Percentiles rank a stretch among this genome's conserved stretches.
Conservation (phyloP, 2,329 filamentous ascomycete species). For the Colletotrichum eleusines region DNA sequence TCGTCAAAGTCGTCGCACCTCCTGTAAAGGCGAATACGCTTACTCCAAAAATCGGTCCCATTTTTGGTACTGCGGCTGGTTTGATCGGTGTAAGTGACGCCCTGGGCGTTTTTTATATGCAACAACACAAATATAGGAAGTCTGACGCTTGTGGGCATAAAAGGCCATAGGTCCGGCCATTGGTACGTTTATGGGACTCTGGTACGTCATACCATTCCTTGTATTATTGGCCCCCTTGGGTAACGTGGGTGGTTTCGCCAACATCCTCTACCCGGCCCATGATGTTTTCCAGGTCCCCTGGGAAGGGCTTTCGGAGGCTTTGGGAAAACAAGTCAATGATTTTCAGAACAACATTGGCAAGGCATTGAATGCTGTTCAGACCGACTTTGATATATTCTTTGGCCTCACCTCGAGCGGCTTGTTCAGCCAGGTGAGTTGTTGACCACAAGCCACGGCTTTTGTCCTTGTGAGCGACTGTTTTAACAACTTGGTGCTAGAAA, state of each 20-base stretch:
- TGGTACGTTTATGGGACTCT: not conserved
- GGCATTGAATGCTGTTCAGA: conserved; percentile 21
- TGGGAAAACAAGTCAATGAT: conserved; percentile 5
- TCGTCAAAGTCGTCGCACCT: conserved; percentile 15
- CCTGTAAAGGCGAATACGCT: not conserved
- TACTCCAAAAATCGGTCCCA: conserved; percentile 2
- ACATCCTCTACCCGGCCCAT: not conserved
- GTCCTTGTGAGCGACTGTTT: too few relatives aligned
- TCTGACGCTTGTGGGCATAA: not conserved
- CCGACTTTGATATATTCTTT: conserved; percentile 15
- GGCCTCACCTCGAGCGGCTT: not conserved
- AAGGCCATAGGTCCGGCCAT: not conserved
- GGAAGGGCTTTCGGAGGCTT: conserved; percentile 2
- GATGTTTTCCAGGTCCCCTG: not conserved
- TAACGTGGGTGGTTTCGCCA: conserved; percentile 9
- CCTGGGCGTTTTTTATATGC: too few relatives aligned
- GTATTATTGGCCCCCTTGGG: not conserved
- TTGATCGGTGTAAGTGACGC: conserved; percentile 14
- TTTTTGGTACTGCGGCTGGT: not conserved
- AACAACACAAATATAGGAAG: not conserved
- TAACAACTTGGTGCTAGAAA: not conserved
- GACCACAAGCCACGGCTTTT: too few relatives aligned
- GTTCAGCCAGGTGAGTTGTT: conserved; percentile 18
- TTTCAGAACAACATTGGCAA: conserved; percentile 23
- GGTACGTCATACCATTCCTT: not conserved